Percentiles rank a stretch among this genome's conserved stretches.
phyloP scores from a whole-genome alignment of 495 filamentous ascomycete genomes.

The Talaromyces stipitatus region DNA sequence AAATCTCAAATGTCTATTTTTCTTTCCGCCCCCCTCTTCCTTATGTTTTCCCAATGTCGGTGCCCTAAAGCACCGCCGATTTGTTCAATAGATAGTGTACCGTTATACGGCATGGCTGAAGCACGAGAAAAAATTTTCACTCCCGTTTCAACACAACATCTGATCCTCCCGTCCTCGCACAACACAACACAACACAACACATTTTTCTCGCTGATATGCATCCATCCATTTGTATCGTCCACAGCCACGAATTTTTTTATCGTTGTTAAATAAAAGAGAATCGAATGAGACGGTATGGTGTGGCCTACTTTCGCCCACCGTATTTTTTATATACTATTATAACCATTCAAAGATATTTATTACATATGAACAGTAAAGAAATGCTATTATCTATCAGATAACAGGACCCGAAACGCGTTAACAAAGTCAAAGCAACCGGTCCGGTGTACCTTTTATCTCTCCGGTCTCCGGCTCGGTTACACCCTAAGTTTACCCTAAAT shows the following conservation, averaged over 20 bases:
- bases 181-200: no score
- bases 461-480: not conserved
- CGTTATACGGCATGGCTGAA: conserved; percentile 1
- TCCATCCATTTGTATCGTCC: not conserved
- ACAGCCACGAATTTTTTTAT: not conserved
- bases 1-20: not conserved
- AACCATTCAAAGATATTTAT: not conserved
- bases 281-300: not conserved
- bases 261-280: not conserved
- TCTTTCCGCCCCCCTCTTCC: not conserved
- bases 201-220: not conserved
- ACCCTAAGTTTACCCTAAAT: no score
- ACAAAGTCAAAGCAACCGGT: not conserved
- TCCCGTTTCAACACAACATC: not conserved
- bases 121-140: not conserved
- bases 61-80: not conserved
- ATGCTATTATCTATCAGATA: no score
- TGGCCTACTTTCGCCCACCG: conserved; percentile 8
- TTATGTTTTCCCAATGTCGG: not conserved
- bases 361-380: no score
- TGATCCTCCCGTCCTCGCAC: not conserved
- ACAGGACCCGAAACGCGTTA: no score
- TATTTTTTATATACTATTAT: not conserved
- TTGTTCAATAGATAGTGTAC: conserved; percentile 3
- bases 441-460: not conserved